Base-by-base conservation (phyloP, 164 flowering plant genomes). In the Akebia trifoliata region DNA sequence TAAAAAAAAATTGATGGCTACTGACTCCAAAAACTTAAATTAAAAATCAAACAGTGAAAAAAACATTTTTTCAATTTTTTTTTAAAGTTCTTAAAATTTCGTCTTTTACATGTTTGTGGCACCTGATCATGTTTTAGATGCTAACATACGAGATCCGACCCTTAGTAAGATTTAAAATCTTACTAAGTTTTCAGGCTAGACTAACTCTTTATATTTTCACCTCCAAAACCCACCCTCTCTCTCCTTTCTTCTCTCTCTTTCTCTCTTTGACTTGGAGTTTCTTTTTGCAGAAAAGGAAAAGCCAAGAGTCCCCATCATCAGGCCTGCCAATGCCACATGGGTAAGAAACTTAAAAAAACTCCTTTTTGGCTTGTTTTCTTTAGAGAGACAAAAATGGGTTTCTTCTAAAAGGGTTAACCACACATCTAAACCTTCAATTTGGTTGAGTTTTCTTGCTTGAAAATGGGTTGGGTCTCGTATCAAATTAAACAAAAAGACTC, bases 401-500 rank as follows among this genome's bases (percentile, higher is more conserved):
- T 43, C 44, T 53, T 32, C 32, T 40, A 35, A 40, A 32, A 8
- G 21, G 48, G 35, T 65, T 64, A 49, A 54, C 26, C 55, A 57
- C 55, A 57, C 54, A 49, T 72, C 62, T 54, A 47, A 70, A 72
- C 71, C 60, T 64, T 38, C 70, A 65, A 54, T 57, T 74, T 73
- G 69, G 50, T 59, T 73, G 67, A 73, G 63, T 69, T 67, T 54
- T 66, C 28, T 22, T 4, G 17, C 17, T 28, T 59, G 71, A 70
- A 55, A 2, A 80, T 78, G 87, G 60, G 43, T 20, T 50, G 72
- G 72, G 62, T 68, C 64, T 52, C 57, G 52, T 50, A 50, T n/a
- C 70, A 62, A 71, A 64, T 36, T 39, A 59, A 63, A 39, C 61
- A 52, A 50, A 69, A 56, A 28, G 28, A 22, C 42, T 47, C 42